Evolutionary conservation across 2,329 filamentous ascomycete genomes (phyloP).

Genomic region (Aspergillus sp.): DNA sequence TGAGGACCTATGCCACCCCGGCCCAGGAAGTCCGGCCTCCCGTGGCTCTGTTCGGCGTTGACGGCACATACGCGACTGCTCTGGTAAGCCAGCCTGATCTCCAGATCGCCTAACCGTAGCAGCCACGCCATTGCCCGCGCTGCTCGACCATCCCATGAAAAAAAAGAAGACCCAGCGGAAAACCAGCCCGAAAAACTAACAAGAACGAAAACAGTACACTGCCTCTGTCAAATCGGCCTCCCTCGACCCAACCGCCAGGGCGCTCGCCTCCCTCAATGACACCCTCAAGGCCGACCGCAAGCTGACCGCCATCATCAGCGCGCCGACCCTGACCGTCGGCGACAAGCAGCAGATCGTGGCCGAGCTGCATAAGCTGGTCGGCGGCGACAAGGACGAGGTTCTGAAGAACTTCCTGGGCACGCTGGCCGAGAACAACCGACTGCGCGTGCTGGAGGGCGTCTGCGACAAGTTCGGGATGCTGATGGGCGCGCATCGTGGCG

Average conservation of each 20-base stretch:
- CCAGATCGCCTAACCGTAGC: neutral
- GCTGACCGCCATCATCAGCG: slow-evolving; percentile 63
- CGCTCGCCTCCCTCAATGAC: slow-evolving; percentile 60
- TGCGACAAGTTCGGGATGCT: slow-evolving; percentile 78
- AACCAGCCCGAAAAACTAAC: slow-evolving; percentile 3
- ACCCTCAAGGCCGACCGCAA: slow-evolving; percentile 76
- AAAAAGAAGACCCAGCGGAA: slow-evolving; percentile 6
- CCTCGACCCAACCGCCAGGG: slow-evolving; percentile 77
- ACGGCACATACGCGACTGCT: slow-evolving; percentile 96
- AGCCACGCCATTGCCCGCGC: slow-evolving; percentile 8
- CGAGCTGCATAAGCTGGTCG: slow-evolving; percentile 79
- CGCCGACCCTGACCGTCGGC: slow-evolving; percentile 64
- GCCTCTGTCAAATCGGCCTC: slow-evolving; percentile 79
- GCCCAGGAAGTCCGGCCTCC: slow-evolving; percentile 68
- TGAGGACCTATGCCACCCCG: slow-evolving; percentile 67
- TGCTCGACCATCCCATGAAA: slow-evolving; percentile 6
- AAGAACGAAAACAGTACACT: slow-evolving; percentile 61
- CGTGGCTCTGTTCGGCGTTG: slow-evolving; percentile 84
- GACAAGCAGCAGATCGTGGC: slow-evolving; percentile 82
- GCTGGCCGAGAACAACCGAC: slow-evolving; percentile 92
- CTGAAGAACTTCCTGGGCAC: slow-evolving; percentile 89
- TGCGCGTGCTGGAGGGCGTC: slow-evolving; percentile 71
- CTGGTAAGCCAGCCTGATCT: slow-evolving; percentile 58
- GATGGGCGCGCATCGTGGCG: slow-evolving; percentile 80
- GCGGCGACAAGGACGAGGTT: slow-evolving; percentile 62